Evolutionary conservation across 805 yeast species (phyloP).

Genomic region (Pichia rugopelliculosa): DNA sequence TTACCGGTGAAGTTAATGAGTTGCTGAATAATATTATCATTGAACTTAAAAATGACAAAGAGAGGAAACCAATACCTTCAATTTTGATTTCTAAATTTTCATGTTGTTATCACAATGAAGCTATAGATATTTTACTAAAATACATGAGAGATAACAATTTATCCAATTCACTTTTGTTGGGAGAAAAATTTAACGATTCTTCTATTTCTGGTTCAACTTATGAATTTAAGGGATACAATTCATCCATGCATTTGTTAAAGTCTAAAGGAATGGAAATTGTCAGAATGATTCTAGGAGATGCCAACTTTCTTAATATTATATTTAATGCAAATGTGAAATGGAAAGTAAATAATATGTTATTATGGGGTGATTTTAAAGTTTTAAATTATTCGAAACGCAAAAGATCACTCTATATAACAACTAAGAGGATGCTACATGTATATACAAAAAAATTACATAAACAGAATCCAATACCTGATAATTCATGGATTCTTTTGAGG

Average conservation of each 20-base stretch:
- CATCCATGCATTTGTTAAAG: conserved; percentile 36
- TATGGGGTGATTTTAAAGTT: conserved; percentile 21
- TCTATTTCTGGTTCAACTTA: conserved; percentile 16
- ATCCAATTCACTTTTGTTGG: conserved; percentile 35
- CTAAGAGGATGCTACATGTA: conserved; percentile 21
- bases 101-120: conserved; percentile 23
- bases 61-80: conserved; percentile 2
- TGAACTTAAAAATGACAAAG: not conserved
- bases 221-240: conserved; percentile 21
- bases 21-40: not conserved
- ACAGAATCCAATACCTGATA: conserved; percentile 20
- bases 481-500: conserved; percentile 7
- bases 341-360: conserved; percentile 7
- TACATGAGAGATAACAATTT: conserved; percentile 25
- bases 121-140: conserved; percentile 36
- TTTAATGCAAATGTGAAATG: conserved; percentile 29
- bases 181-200: conserved; percentile 32
- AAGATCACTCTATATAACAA: not conserved
- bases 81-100: conserved; percentile 6
- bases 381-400: not conserved
- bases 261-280: conserved; percentile 37
- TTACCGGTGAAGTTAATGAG: not conserved
- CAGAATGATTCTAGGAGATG: conserved; percentile 33
- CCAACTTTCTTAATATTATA: conserved; percentile 33
- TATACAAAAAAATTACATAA: conserved; percentile 12